Base-by-base conservation (phyloP, 2,329 filamentous ascomycete genomes). In the Ophiostoma tasmaniense region DNA sequence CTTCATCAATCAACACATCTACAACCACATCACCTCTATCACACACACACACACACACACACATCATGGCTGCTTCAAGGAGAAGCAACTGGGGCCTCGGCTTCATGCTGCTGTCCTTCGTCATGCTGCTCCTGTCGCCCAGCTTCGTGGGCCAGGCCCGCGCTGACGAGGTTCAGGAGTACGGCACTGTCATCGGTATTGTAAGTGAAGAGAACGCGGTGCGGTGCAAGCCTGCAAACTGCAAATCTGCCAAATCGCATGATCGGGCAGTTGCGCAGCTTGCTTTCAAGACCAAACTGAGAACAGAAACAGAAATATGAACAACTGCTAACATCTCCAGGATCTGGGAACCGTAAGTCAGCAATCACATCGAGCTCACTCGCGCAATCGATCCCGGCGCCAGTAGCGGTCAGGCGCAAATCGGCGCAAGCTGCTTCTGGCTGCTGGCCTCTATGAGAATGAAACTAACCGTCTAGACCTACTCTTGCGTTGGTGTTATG, bases 401-500 rank as follows among this genome's bases (percentile, higher is more conserved):
- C 42, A 45, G 42, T 45, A 55, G 50, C 50, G 50, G 50, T 25
- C 28, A 30, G 55, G 55, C 55, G 55, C 55, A 61, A 30, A 13
- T 30, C 10, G 55, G 55, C 55, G 55, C 55, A 61, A n/a, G 42
- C 39, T 2, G 35, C n/a, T n/a, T 10, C 37, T 59, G n/a, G 61
- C 20, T 37, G 7, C 35, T 10, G 11, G 35, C 61, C 17, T n/a
- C 1, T 10, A 14, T 25, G 20, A 1, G 22, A 45, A 7, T 0
- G 5, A 13, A 42, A 45, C 42, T 45, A 45, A 45, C 42, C 17
- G n/a, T 45, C 42, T 62, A 73, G 72, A 97, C 93, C 73, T 89
- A 89, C 82, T 90, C 87, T 76, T 96, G 93, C 82, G 92, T 96
- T 76, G 93, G 91, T 90, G 92, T 96, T 79, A 96, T 96, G 92